These are phyloP conservation scores for Dimargaris verticillata DNA, from an alignment of 192 early-diverging fungal species.

Conservation along the genomic window DNA sequence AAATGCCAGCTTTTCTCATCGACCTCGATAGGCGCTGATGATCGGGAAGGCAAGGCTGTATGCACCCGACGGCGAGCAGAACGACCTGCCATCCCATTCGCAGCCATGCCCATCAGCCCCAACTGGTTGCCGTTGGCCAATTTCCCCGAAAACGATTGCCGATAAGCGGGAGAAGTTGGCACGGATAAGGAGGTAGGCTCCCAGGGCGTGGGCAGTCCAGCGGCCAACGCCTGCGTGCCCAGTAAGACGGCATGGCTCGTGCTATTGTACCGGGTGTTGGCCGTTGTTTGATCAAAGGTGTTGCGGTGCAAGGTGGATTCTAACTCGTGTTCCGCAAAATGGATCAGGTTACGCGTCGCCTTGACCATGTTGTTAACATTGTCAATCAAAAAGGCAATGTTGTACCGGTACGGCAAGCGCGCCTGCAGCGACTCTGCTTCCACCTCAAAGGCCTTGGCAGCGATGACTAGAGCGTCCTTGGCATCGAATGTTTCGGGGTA, in stretches of 20 bases:
- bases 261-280: neutral
- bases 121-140: neutral
- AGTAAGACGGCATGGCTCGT: neutral
- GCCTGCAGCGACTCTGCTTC: neutral
- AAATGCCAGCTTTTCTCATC: constrained; percentile 3
- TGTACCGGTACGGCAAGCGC: constrained; percentile 4
- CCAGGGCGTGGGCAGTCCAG: neutral
- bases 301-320: neutral
- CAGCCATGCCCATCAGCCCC: neutral
- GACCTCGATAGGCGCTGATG: neutral
- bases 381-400: constrained; percentile 9
- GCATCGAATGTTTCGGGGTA: neutral
- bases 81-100: neutral
- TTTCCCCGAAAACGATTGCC: neutral
- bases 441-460: neutral
- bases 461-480: neutral
- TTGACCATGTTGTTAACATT: constrained; percentile 11
- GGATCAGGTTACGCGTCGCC: constrained; percentile 5
- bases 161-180: too few species aligned
- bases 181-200: neutral
- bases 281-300: neutral
- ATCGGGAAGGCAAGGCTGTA: neutral
- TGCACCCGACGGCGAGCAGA: constrained; percentile 6
- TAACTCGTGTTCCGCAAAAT: neutral
- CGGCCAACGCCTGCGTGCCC: neutral